phyloP scores from a whole-genome alignment of 257 asterid species.

The Ajuga chamaepitys region DNA sequence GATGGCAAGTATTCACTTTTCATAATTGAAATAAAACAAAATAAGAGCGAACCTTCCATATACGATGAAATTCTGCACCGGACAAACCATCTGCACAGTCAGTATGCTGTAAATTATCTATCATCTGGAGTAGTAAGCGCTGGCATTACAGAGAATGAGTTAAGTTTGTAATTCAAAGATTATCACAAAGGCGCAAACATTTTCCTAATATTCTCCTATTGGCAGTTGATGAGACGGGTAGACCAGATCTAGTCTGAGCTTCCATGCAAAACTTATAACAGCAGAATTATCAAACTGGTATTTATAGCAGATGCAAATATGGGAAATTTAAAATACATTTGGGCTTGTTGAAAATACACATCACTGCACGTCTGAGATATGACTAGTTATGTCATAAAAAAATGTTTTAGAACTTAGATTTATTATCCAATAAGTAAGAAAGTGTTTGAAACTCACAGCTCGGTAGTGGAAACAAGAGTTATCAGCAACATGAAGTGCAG shows the following conservation, averaged over 20 bases:
- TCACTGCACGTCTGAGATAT: background rate
- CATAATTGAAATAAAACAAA: slow-evolving; percentile 1
- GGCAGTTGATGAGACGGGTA: background rate
- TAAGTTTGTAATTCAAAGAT: slow-evolving; percentile 2
- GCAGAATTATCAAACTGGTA: background rate
- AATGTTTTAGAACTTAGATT: background rate
- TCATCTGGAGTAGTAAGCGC: slow-evolving; percentile 63
- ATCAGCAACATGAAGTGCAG: slow-evolving; percentile 87
- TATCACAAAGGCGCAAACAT: background rate
- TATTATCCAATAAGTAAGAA: background rate
- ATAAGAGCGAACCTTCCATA: slow-evolving; percentile 56
- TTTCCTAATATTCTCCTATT: background rate
- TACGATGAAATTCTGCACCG: slow-evolving; percentile 35
- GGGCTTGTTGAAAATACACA: background rate
- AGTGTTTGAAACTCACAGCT: slow-evolving; percentile 48
- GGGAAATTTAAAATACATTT: background rate
- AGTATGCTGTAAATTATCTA: slow-evolving; percentile 26
- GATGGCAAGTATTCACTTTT: background rate
- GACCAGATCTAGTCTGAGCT: slow-evolving; percentile 4
- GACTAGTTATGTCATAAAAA: background rate
- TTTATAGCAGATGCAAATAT: background rate
- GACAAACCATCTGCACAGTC: slow-evolving; percentile 29
- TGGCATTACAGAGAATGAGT: slow-evolving; percentile 21
- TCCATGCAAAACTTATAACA: background rate
- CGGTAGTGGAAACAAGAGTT: slow-evolving; percentile 97